phyloP scores from a whole-genome alignment of 139 green algal genomes.

The Nannochloris sp. region DNA sequence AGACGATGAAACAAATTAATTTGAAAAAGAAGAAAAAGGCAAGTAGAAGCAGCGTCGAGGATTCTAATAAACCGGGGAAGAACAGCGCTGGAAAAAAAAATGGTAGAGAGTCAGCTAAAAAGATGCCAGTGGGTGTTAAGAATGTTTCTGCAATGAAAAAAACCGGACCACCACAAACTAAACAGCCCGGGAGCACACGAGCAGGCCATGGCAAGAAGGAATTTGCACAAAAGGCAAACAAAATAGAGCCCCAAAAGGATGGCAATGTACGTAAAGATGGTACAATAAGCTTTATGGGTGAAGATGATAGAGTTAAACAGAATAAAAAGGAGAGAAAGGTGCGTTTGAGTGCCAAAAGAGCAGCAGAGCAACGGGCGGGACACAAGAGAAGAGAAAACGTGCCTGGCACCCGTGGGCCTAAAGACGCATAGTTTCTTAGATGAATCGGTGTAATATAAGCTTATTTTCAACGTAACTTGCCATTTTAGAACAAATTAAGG shows the following conservation, averaged over 20 bases:
- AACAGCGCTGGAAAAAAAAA: background rate
- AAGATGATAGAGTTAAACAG: background rate
- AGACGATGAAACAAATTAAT: background rate
- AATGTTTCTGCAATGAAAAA: background rate
- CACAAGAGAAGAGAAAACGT: background rate
- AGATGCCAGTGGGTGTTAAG: background rate
- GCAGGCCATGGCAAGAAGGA: background rate
- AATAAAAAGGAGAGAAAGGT: conserved; percentile 13
- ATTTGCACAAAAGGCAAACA: background rate
- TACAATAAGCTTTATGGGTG: background rate
- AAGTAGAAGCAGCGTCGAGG: background rate
- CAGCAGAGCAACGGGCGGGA: background rate
- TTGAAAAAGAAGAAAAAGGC: background rate
- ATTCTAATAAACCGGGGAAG: background rate
- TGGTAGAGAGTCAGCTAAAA: background rate
- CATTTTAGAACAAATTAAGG: no score
- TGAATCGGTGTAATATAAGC: no score
- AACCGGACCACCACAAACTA: background rate
- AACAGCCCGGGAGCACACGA: no score
- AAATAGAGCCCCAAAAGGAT: background rate
- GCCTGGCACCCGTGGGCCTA: no score
- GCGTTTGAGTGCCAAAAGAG: conserved; percentile 1
- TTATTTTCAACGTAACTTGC: no score
- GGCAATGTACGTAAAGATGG: background rate
- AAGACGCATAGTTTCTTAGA: no score